Evolutionary conservation across 2,329 filamentous ascomycete species (phyloP).

Genomic region (Neopestalotiopsis sp.): DNA sequence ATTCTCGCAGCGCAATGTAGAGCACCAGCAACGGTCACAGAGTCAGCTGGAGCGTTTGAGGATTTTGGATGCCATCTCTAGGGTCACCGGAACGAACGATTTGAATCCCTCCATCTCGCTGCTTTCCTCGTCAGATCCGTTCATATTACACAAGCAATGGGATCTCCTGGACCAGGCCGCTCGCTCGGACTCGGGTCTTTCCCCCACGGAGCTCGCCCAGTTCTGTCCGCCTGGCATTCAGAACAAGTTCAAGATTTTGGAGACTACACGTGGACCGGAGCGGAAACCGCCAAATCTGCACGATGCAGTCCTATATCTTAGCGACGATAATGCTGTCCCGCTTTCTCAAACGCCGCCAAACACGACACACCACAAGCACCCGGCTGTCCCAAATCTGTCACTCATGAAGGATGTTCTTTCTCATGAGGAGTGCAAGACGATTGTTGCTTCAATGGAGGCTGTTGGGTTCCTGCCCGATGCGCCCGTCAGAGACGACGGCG

Average conservation of each 20-base stretch:
- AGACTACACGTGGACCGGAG: conserved; percentile 62
- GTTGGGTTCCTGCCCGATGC: conserved; percentile 72
- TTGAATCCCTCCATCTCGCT: conserved; percentile 40
- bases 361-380: conserved; percentile 63
- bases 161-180: conserved; percentile 52
- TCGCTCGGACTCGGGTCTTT: conserved; percentile 52
- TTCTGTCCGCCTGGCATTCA: conserved; percentile 41
- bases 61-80: conserved; percentile 67
- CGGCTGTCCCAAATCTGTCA: conserved; percentile 65
- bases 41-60: conserved; percentile 60
- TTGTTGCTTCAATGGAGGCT: conserved; percentile 69
- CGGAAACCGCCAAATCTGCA: conserved; percentile 73
- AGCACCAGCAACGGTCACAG: conserved; percentile 44
- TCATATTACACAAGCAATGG: conserved; percentile 66
- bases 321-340: conserved; percentile 59
- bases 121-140: conserved; percentile 45
- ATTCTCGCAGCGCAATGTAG: conserved; percentile 59
- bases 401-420: conserved; percentile 66
- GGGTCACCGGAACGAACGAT: conserved; percentile 67
- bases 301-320: conserved; percentile 68
- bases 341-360: conserved; percentile 49
- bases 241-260: conserved; percentile 59
- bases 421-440: conserved; percentile 65
- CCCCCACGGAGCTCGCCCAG: conserved; percentile 60
- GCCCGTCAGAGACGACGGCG: conserved; percentile 66